Conservation (phyloP, 495 filamentous ascomycete genomes). For the Penicillium bovifimosum region DNA sequence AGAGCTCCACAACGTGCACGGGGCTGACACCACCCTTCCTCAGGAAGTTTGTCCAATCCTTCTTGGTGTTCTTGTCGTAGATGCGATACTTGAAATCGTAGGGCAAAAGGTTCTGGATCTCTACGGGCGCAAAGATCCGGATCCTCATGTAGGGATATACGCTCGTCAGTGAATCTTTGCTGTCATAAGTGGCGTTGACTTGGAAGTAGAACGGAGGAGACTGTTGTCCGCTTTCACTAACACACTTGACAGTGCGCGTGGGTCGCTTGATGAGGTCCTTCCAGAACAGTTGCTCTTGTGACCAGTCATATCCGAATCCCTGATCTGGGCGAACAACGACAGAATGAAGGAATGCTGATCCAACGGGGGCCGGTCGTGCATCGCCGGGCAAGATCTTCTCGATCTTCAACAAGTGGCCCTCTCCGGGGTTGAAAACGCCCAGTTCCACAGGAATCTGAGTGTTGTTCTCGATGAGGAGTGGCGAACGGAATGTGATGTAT, state of each 20-base stretch:
- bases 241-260: constrained; percentile 78
- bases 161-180: constrained; percentile 70
- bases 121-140: constrained; percentile 82
- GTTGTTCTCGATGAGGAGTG: constrained; percentile 93
- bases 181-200: constrained; percentile 76
- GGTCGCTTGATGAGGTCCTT: constrained; percentile 79
- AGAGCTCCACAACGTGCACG: constrained; percentile 93
- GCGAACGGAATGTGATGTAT: constrained; percentile 93
- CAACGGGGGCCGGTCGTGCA: constrained; percentile 83
- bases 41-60: constrained; percentile 98
- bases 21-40: constrained; percentile 94
- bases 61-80: constrained; percentile 94
- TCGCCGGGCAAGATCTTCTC: constrained; percentile 96
- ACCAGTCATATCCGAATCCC: constrained; percentile 96
- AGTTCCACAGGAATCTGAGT: constrained; percentile 95
- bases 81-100: constrained; percentile 99
- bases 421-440: constrained; percentile 83
- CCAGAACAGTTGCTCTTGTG: constrained; percentile 82
- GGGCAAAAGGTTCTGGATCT: constrained; percentile 89
- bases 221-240: constrained; percentile 71
- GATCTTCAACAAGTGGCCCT: constrained; percentile 91
- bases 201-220: constrained; percentile 93
- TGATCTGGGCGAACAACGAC: constrained; percentile 90
- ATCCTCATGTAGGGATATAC: constrained; percentile 93
- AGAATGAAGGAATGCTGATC: constrained; percentile 84